Evolutionary conservation across 176 grass and related monocot species (phyloP), one percentile per base, ranked within the genome.

Genomic region (Alloteropsis semialata): DNA sequence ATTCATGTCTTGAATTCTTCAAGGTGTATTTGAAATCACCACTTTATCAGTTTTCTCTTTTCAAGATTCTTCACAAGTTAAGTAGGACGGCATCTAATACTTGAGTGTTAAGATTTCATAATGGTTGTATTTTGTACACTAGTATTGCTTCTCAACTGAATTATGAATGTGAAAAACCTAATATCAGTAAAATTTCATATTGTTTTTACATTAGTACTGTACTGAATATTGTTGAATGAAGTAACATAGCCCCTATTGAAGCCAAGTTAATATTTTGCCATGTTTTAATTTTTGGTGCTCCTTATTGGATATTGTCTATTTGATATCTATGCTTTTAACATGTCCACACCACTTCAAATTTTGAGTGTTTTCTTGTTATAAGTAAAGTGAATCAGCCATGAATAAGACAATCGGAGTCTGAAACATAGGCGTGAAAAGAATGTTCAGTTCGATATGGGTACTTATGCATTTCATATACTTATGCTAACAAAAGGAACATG

Each of bases 401-500:
- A 60, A 42, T 15, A 55, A 59, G 41, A 32, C 38, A 77, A 32
- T 8, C 39, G 30, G 56, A 45, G 27, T 46, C 43, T 48, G 41
- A 63, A 63, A 78, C 57, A 28, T 78, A 14, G 41, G 45, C 48
- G 28, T 15, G 37, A 78, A 44, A 45, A 39, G 10, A 45, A 46
- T 24, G 60, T 62, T 78, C 27, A 63, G 57, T 78, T 78, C 25
- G 57, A 78, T 78, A 63, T 64, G 27, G 27, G 33, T 78, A 76
- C 3, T 77, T 63, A 64, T 22, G 42, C 27, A 78, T 29, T 36
- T 36, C 34, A 36, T 36, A 36, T 36, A 36, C 5, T 78, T n/a
- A 66, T 9, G 36, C 36, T 12, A 30, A 55, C 55, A 43, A 58
- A 11, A 51, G 5, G 51, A 81, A 57, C 37, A 21, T 58, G 25